Evolutionary conservation across 768 basidiomycete genomes (phyloP).

Genomic region (Tulasnella sp.): DNA sequence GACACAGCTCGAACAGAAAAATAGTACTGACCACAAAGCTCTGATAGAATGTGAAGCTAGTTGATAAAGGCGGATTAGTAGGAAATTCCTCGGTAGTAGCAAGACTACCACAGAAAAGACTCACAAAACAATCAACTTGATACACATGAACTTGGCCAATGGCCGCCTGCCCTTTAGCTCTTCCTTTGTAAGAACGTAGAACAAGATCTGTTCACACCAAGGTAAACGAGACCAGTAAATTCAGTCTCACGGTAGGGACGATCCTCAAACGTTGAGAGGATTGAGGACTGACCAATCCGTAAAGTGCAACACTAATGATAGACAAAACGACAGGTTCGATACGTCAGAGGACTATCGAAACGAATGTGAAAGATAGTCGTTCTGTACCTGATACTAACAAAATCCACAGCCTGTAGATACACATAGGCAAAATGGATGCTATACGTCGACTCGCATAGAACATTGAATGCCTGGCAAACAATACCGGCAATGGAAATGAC

Average conservation of each 20-base stretch:
- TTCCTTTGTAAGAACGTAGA: slow-evolving; percentile 71
- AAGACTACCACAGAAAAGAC: no score
- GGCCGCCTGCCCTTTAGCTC: slow-evolving; percentile 71
- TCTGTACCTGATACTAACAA: slow-evolving; percentile 80
- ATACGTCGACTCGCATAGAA: slow-evolving; percentile 58
- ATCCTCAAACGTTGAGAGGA: not conserved
- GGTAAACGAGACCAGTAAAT: no score
- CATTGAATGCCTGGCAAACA: slow-evolving; percentile 54
- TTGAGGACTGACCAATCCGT: slow-evolving; percentile 55
- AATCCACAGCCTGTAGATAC: slow-evolving; percentile 65
- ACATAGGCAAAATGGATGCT: slow-evolving; percentile 51
- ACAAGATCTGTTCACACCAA: slow-evolving; percentile 39
- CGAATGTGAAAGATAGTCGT: slow-evolving; percentile 20
- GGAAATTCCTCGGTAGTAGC: slow-evolving; percentile 11
- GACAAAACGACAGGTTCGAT: not conserved
- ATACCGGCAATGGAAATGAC: slow-evolving; percentile 66
- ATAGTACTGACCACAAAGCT: slow-evolving; percentile 51
- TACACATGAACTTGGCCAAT: slow-evolving; percentile 73
- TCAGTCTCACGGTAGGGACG: no score
- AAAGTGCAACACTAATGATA: slow-evolving; percentile 50
- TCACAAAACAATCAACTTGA: slow-evolving; percentile 41
- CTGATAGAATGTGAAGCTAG: slow-evolving; percentile 74
- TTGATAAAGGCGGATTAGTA: no score
- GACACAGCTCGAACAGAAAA: no score
- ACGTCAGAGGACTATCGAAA: not conserved